Evolutionary conservation across 768 basidiomycete genomes (phyloP).

Genomic region (Lentinula raphanica): DNA sequence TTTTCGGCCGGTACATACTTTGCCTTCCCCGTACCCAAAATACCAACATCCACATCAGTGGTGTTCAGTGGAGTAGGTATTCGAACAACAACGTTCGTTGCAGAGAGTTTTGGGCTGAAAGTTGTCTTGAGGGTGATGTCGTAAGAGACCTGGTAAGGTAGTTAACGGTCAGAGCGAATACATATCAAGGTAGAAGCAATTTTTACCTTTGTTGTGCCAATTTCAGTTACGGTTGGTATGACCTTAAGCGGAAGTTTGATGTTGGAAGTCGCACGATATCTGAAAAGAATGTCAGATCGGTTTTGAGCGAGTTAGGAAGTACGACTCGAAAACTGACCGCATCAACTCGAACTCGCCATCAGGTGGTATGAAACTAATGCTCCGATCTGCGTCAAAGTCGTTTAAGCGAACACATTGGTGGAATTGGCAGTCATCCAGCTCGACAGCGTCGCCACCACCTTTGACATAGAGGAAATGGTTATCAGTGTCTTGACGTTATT

Average conservation of each 20-base stretch:
- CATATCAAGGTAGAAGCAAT: too few species aligned
- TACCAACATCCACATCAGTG: slow-evolving; percentile 78
- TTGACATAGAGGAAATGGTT: slow-evolving; percentile 21
- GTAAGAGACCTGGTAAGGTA: slow-evolving; percentile 60
- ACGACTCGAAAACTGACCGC: slow-evolving; percentile 50
- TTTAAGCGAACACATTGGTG: slow-evolving; percentile 96
- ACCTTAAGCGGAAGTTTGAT: slow-evolving; percentile 91
- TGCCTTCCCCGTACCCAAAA: slow-evolving; percentile 88
- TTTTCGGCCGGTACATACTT: slow-evolving; percentile 98
- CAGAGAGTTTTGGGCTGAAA: slow-evolving; percentile 89
- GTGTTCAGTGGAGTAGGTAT: slow-evolving; percentile 98
- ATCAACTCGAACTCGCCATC: slow-evolving; percentile 99
- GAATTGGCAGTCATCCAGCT: slow-evolving; percentile 96
- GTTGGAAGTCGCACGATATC: slow-evolving; percentile 94
- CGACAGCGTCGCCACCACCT: slow-evolving; percentile 61
- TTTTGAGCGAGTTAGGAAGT: too few species aligned
- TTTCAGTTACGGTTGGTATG: slow-evolving; percentile 87
- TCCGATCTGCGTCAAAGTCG: slow-evolving; percentile 90
- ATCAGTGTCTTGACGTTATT: not conserved
- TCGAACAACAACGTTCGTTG: slow-evolving; percentile 84
- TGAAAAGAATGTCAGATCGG: too few species aligned
- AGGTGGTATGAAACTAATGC: slow-evolving; percentile 96
- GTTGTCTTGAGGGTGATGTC: slow-evolving; percentile 82
- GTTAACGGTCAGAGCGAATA: not conserved
- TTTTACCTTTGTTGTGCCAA: slow-evolving; percentile 51